Evolutionary conservation across 257 asterid genomes (phyloP).

Genomic region (Perilla frutescens): DNA sequence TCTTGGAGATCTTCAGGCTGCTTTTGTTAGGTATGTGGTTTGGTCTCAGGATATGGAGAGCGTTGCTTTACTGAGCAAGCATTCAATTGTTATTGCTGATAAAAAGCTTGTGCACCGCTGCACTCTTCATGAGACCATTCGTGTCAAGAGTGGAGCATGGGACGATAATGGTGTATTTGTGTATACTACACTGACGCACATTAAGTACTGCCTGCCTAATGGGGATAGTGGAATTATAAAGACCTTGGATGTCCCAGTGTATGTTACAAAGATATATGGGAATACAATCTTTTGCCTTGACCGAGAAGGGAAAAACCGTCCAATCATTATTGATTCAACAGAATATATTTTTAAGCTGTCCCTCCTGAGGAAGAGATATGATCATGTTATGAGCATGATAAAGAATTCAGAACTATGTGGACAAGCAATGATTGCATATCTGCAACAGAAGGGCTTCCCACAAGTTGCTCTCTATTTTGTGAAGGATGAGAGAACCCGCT

Average conservation of each 20-base stretch:
- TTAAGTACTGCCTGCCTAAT: conserved; percentile 96
- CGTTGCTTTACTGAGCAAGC: conserved; percentile 95
- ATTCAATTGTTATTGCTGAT: conserved; percentile 93
- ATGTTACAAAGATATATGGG: conserved; percentile 82
- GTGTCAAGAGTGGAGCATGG: conserved; percentile 99
- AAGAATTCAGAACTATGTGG: conserved; percentile 94
- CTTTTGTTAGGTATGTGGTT: conserved; percentile 85
- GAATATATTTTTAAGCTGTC: conserved; percentile 87
- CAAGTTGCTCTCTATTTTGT: conserved; percentile 98
- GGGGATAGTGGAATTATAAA: conserved; percentile 97
- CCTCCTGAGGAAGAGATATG: conserved; percentile 75
- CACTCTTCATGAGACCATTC: conserved; percentile 98
- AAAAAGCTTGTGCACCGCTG: conserved; percentile 91
- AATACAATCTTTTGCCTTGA: conserved; percentile 95
- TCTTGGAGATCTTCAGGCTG: conserved; percentile 85
- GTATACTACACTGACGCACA: conserved; percentile 90
- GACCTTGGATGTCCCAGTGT: conserved; percentile 90
- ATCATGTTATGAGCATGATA: conserved; percentile 97
- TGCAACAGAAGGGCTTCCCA: conserved; percentile 99
- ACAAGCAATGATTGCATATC: conserved; percentile 97
- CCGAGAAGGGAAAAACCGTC: conserved; percentile 93
- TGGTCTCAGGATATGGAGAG: conserved; percentile 98
- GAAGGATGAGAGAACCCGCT: conserved; percentile 90
- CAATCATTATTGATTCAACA: conserved; percentile 87
- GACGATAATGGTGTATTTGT: conserved; percentile 96